Evolutionary conservation across 306 rosid genomes (phyloP).

Genomic region (Vicia faba): DNA sequence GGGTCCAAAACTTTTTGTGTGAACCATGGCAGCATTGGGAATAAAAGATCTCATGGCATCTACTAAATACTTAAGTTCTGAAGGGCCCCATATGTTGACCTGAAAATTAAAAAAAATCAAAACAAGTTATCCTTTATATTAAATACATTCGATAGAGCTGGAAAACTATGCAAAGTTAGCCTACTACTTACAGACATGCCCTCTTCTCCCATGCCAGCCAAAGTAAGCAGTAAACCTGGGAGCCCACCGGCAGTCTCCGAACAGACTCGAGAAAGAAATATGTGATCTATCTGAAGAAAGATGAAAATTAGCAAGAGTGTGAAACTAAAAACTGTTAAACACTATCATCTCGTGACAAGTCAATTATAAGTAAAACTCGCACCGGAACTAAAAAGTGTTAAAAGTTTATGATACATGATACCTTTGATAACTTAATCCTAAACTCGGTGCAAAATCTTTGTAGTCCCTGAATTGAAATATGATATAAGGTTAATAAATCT

Average conservation of each 20-base stretch:
- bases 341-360: slow-evolving; percentile 24
- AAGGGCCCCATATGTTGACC: slow-evolving; percentile 91
- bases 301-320: slow-evolving; percentile 15
- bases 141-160: slow-evolving; percentile 16
- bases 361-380: slow-evolving; percentile 9
- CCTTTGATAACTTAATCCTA: slow-evolving; percentile 80
- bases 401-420: slow-evolving; percentile 32
- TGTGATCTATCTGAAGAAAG: slow-evolving; percentile 77
- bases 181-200: slow-evolving; percentile 79
- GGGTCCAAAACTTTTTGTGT: slow-evolving; percentile 88
- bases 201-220: slow-evolving; percentile 92
- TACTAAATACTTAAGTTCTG: slow-evolving; percentile 80
- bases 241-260: slow-evolving; percentile 97
- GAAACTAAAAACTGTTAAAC: slow-evolving; percentile 3
- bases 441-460: slow-evolving; percentile 92
- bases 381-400: slow-evolving; percentile 5
- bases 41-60: slow-evolving; percentile 87
- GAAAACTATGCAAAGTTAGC: slow-evolving; percentile 20
- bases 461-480: slow-evolving; percentile 57
- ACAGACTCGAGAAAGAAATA: slow-evolving; percentile 90
- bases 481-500: slow-evolving; percentile 8
- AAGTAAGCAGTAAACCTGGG: slow-evolving; percentile 91
- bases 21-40: slow-evolving; percentile 93
- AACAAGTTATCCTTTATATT: slow-evolving; percentile 24
- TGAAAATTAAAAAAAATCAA: slow-evolving; percentile 44